Evolutionary conservation across 345 rosid genomes (phyloP), one percentile per base, ranked within the genome.

Genomic region (Eucalyptus polyanthemos): DNA sequence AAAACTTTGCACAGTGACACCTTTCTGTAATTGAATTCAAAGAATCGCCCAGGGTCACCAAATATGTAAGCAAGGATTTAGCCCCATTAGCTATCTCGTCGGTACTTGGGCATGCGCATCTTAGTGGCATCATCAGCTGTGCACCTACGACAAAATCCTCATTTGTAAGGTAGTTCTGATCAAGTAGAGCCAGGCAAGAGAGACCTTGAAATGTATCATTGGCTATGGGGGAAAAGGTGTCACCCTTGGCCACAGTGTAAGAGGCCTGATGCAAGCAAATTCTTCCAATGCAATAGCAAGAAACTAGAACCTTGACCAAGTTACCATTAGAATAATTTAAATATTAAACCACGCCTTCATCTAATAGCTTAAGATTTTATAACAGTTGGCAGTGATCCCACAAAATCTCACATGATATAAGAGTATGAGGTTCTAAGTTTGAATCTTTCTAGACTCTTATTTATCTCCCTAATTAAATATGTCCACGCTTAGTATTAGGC

Each of bases 11-110:
- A 34, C 34, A 34, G 34, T 34, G 34, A 34, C 34, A 34, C 34
- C 34, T 34, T 34, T 34, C 34, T 34, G 34, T 34, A 34, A 34
- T 34, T 34, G 34, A 34, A 34, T 34, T 34, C 34, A 34, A 34
- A 34, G 34, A 34, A 34, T 34, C 34, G 34, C 93, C 95, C 93
- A n/a, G 40, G 94, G 42, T 89, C 88, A 94, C 92, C 65, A 94
- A 85, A 87, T 94, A 97, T 22, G 94, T 92, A 86, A 97, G 88
- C 88, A 96, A 91, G 83, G 93, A 93, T 8, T 87, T 94, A 72
- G 92, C 86, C 27, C 95, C 96, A 9, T 89, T 89, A 88, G 91
- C 89, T 44, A 62, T 89, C 89, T 97, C 96, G 47, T 90, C 90
- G 4, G 86, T 65, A 65, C 97, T 93, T 4, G 89, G 91, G 49